Percentiles rank a stretch among this genome's conserved stretches.
phyloP scores from a whole-genome alignment of 148 eudicot genomes.

The Dianthus caryophyllus region DNA sequence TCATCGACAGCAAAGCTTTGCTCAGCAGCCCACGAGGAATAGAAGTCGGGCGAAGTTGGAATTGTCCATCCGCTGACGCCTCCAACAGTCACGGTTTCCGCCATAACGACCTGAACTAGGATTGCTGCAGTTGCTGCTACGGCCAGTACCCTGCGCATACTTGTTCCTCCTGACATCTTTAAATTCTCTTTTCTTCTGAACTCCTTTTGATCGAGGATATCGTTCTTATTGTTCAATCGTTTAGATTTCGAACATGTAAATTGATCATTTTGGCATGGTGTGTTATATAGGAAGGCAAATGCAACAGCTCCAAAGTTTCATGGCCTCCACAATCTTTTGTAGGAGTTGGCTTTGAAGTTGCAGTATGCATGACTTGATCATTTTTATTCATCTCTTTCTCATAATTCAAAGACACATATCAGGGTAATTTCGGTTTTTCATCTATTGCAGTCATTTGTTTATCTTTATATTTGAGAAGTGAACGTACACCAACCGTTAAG shows the following conservation, averaged over 20 bases:
- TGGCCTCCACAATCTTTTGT: constrained; percentile 8
- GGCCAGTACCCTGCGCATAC: neutral
- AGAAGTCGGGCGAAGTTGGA: constrained; percentile 16
- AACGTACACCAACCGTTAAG: no score
- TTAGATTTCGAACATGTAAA: neutral
- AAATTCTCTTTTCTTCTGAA: neutral
- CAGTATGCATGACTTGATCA: neutral
- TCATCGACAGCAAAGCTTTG: constrained; percentile 24
- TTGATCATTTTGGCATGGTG: neutral
- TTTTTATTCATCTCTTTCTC: neutral
- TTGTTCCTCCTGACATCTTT: constrained; percentile 1
- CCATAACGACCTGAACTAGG: constrained; percentile 3
- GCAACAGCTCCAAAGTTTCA: neutral
- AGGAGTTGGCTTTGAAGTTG: constrained; percentile 7
- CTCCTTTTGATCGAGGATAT: neutral
- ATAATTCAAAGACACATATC: neutral
- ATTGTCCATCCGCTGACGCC: constrained; percentile 9
- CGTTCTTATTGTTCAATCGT: neutral
- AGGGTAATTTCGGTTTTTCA: no score
- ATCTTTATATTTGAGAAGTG: no score
- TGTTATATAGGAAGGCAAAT: neutral
- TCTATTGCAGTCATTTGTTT: no score
- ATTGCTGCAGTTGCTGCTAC: constrained; percentile 1
- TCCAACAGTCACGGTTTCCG: constrained; percentile 18
- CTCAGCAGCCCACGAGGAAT: constrained; percentile 29